phyloP scores from a whole-genome alignment of 2,329 filamentous ascomycete genomes.

The Waltergamsia citrina region DNA sequence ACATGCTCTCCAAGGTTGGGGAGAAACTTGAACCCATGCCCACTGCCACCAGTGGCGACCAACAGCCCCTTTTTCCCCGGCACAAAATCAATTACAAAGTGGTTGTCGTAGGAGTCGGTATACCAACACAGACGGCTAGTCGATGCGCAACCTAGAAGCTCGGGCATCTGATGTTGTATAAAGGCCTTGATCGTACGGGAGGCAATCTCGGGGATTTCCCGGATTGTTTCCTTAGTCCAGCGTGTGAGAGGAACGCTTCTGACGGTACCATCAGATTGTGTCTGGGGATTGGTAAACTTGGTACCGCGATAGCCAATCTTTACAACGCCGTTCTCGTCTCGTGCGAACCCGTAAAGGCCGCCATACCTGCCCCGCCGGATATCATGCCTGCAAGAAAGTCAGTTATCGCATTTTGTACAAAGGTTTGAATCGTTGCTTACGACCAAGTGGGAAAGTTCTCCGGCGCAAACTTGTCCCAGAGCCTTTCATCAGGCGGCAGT shows the following conservation, averaged over 20 bases:
- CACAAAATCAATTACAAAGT: constrained; percentile 17
- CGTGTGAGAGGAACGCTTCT: constrained; percentile 29
- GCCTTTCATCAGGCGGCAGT: constrained; percentile 5
- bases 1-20: constrained; percentile 44
- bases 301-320: constrained; percentile 41
- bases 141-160: constrained; percentile 24
- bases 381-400: constrained; percentile 19
- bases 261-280: constrained; percentile 21
- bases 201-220: constrained; percentile 16
- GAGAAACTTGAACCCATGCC: constrained; percentile 51
- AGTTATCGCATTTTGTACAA: neutral
- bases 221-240: constrained; percentile 17
- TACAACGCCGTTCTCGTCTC: constrained; percentile 28
- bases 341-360: constrained; percentile 38
- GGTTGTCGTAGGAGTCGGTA: constrained; percentile 9
- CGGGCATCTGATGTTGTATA: constrained; percentile 29
- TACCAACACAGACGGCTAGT: constrained; percentile 13
- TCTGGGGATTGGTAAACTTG: constrained; percentile 36
- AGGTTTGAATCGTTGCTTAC: neutral
- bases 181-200: constrained; percentile 19
- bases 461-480: constrained; percentile 6
- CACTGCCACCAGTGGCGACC: constrained; percentile 48
- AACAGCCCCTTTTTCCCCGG: constrained; percentile 48
- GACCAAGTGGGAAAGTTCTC: constrained; percentile 13
- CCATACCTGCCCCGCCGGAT: constrained; percentile 17